phyloP scores from a whole-genome alignment of 768 basidiomycete genomes.

The Suillus clintonianus region DNA sequence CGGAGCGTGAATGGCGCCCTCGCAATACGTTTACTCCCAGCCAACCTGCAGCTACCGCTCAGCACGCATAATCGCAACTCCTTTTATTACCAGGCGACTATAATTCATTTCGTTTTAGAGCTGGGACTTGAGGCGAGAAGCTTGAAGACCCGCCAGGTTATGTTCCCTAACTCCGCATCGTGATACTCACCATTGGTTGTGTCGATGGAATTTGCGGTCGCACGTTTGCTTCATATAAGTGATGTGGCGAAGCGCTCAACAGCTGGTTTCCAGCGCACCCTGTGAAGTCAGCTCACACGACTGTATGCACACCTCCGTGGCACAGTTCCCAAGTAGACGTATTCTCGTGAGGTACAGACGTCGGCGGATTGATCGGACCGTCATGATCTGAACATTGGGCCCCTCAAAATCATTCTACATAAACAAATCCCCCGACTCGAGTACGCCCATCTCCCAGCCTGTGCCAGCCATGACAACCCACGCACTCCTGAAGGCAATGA shows the following conservation, averaged over 20 bases:
- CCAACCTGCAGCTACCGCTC: conserved; percentile 1
- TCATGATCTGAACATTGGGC: background rate
- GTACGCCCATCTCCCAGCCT: background rate
- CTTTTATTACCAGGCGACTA: background rate
- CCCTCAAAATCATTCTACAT: no score
- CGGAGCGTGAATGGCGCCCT: conserved; percentile 2
- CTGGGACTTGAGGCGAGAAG: background rate
- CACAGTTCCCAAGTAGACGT: no score
- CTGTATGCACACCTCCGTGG: no score
- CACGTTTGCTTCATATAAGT: background rate
- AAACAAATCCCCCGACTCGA: background rate
- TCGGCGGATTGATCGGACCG: background rate
- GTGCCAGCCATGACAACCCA: conserved; percentile 48
- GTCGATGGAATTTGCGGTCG: background rate
- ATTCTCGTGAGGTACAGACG: background rate
- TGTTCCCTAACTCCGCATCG: background rate
- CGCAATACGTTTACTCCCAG: background rate
- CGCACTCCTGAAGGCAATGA: conserved; percentile 53
- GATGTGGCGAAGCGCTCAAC: background rate
- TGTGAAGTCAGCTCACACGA: background rate
- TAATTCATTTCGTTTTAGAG: background rate
- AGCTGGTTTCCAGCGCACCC: background rate
- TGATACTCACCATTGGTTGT: background rate
- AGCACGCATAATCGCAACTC: background rate
- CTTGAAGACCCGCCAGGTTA: background rate